Evolutionary conservation across 2,329 filamentous ascomycete species (phyloP), one percentile per base, ranked within the genome.

Genomic region (Colletotrichum tropicale): DNA sequence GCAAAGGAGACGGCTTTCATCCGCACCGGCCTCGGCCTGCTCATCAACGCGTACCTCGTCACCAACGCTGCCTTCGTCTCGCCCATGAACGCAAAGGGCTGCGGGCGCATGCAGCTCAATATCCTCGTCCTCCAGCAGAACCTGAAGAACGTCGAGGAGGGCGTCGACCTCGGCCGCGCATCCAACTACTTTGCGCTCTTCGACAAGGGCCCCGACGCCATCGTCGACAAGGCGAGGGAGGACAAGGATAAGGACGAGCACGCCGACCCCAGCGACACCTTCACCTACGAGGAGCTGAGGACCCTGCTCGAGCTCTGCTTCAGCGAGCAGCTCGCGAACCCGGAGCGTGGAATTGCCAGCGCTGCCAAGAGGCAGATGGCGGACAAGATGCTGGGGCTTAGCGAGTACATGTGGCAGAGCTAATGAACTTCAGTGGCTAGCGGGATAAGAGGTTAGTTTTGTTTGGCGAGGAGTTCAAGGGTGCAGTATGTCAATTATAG

Each of bases 61-160:
- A 88, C 92, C 76, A 94, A 94, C 77, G 92, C 93, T 3, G 87
- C 89, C 21, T 90, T 91, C 81, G 94, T 96, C 60, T 92, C 93
- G 66, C 93, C 94, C 9, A 96, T 99, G 93, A 98, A 99, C 83
- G 87, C 86, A 48, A 91, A 94, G 80, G 97, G 97, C 56, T 95
- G 93, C 75, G 92, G 93, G n/a, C 91, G 96, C 48, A 96, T 99
- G 91, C 94, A 96, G 83, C 91, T 98, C 81, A 98, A 99, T 83
- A 95, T 98, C 65, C 90, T 98, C 28, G 97, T 99, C 55, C 88
- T 99, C 67, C 96, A 98, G 85, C 97, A 99, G 83, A 98, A 98
- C 81, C 91, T 99, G 71, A 98, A 98, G 87, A 98, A 98, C 79
- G 93, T 99, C 69, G 95, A 97, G 84, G 88, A 91, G 3, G 90